A percentile compares a stretch with the other conserved stretches of the same genome.
These are phyloP conservation scores for Elsinoe perseae DNA, from an alignment of 2,329 filamentous ascomycete genomes.

Conservation along the genomic window DNA sequence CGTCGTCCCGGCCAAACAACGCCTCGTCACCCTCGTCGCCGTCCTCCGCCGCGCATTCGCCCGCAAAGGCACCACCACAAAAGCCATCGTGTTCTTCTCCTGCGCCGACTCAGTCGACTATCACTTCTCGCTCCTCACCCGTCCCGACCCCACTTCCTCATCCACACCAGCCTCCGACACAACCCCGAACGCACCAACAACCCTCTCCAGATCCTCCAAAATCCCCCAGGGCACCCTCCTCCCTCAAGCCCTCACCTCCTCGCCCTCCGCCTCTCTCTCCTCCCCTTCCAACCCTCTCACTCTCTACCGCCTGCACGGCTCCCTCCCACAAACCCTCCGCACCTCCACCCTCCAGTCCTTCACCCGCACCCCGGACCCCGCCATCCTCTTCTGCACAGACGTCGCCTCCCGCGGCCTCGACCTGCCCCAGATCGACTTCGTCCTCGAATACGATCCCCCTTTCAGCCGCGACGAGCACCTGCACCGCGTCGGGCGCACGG, in stretches of 20 bases:
- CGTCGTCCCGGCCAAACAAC: slow-evolving; percentile 79
- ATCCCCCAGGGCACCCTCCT: slow-evolving; percentile 36
- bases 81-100: slow-evolving; percentile 92
- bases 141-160: slow-evolving; percentile 26
- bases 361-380: slow-evolving; percentile 62
- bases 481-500: slow-evolving; percentile 89
- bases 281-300: slow-evolving; percentile 57
- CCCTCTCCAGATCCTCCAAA: slow-evolving; percentile 27
- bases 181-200: background rate
- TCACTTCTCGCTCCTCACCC: slow-evolving; percentile 75
- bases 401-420: slow-evolving; percentile 93
- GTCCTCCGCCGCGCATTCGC: slow-evolving; percentile 82
- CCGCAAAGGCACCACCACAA: slow-evolving; percentile 85
- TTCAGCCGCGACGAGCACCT: slow-evolving; percentile 91
- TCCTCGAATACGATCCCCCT: slow-evolving; percentile 92
- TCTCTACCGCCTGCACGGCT: slow-evolving; percentile 83
- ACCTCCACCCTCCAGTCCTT: slow-evolving; percentile 81
- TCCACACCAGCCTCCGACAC: background rate
- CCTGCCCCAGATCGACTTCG: slow-evolving; percentile 86
- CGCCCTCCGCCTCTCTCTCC: slow-evolving; percentile 63
- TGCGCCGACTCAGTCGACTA: slow-evolving; percentile 97
- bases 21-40: slow-evolving; percentile 78
- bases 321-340: slow-evolving; percentile 76
- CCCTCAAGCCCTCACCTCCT: slow-evolving; percentile 48
- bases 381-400: slow-evolving; percentile 86